Conservation (phyloP, 306 rosid species). For the Quercus aquifolioides region DNA sequence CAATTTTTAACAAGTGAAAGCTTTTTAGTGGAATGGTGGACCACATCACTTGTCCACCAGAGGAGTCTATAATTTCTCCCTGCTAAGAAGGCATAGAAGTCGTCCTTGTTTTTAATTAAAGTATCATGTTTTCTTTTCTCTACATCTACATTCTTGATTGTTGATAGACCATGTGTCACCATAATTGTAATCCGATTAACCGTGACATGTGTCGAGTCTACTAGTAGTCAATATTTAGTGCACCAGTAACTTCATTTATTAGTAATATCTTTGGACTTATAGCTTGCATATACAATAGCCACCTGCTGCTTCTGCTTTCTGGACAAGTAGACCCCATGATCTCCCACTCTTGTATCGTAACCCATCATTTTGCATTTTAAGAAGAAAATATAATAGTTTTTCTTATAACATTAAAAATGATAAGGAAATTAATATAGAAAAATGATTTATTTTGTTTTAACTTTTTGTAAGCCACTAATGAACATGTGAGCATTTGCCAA, state of each 20-base stretch:
- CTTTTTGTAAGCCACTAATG: slow-evolving; percentile 61
- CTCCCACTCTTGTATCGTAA: slow-evolving; percentile 52
- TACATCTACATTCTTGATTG: slow-evolving; percentile 52
- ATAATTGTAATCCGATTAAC: slow-evolving; percentile 48
- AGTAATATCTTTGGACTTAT: slow-evolving; percentile 53
- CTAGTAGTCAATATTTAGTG: slow-evolving; percentile 68
- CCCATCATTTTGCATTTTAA: slow-evolving; percentile 35
- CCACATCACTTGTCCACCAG: too few species aligned
- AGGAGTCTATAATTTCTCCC: too few species aligned
- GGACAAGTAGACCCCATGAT: slow-evolving; percentile 48
- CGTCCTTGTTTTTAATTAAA: slow-evolving; percentile 30
- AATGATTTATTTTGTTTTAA: not conserved
- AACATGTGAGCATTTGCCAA: slow-evolving; percentile 59
- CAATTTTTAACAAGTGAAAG: too few species aligned
- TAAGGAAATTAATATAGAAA: not conserved
- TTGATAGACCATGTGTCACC: slow-evolving; percentile 60
- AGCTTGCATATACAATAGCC: slow-evolving; percentile 50
- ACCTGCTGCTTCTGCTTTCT: slow-evolving; percentile 60
- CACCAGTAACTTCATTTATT: slow-evolving; percentile 61
- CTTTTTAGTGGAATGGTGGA: too few species aligned
- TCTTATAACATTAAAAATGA: too few species aligned
- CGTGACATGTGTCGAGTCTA: slow-evolving; percentile 46
- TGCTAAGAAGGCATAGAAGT: slow-evolving; percentile 36
- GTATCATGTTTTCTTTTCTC: slow-evolving; percentile 45
- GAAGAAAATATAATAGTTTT: too few species aligned